Evolutionary conservation across 305 asterid species (phyloP), one percentile per base, ranked within the genome.

Genomic region (Fraxinus nigra): DNA sequence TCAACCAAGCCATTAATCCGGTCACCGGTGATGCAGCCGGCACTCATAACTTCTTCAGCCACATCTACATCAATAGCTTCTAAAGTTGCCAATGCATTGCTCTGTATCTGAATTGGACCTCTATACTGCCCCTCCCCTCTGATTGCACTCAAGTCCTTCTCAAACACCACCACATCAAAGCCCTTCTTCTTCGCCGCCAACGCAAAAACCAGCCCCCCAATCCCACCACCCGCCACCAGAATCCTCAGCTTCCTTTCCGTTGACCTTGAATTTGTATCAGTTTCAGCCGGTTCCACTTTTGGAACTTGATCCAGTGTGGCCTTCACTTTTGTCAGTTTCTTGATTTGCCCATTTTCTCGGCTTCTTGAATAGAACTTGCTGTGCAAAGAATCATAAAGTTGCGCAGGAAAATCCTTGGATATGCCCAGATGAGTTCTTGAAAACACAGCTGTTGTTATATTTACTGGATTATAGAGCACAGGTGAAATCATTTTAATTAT

Each of bases 101-200:
- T 94, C 94, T 94, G 99, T 67, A 96, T 82, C 84, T 96, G 99
- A 85, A 94, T 94, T 0, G 99, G 99, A 0, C 99, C 99, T 54
- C 98, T 90, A 73, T 96, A 94, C 81, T 94, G 97, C 1, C 98
- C 99, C 82, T 96, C 98, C 48, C 99, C 99, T 89, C 98, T 90
- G 7, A 96, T 81, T 11, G 98, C 98, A 82, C 98, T 96, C 90
- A 96, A 87, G 83, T 96, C 98, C 91, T 82, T 96, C 93, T 96
- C 99, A 75, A 96, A 94, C 78, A 96, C 98, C 85, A 87, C 9
- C 22, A 96, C 98, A 13, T 94, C 97, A 70, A 94, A 96, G 54
- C 99, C 98, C 82, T 84, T 90, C 80, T 72, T 86, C 84, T 94
- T 93, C 37, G 97, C 98, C 38, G 98, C 99, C 81, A 96, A 72